These are phyloP conservation scores for Fusarium tuaranense DNA, from an alignment of 2,329 filamentous ascomycete genomes.

Conservation along the genomic window DNA sequence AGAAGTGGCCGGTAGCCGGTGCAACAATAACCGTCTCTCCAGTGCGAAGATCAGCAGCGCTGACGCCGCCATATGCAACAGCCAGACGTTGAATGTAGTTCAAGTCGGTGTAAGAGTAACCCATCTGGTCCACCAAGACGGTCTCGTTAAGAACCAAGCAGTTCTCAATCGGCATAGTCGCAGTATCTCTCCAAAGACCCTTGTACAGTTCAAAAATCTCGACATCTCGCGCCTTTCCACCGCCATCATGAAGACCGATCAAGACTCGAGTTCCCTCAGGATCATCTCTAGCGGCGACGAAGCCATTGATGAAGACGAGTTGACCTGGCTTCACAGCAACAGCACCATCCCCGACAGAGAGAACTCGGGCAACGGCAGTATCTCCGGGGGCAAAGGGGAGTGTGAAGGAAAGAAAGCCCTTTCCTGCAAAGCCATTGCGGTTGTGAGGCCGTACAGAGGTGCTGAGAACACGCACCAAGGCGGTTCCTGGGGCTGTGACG, in stretches of 20 bases:
- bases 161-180: conserved; percentile 13
- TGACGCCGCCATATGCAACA: conserved; percentile 29
- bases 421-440: conserved; percentile 21
- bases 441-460: conserved; percentile 28
- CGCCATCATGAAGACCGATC: conserved; percentile 20
- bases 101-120: conserved; percentile 28
- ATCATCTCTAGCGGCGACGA: conserved; percentile 22
- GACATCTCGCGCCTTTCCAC: background rate
- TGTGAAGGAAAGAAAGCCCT: conserved; percentile 8
- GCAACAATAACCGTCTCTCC: conserved; percentile 32
- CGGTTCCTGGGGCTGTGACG: background rate
- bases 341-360: conserved; percentile 23
- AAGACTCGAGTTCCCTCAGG: conserved; percentile 15
- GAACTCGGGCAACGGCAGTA: conserved; percentile 5
- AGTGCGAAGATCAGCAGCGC: background rate
- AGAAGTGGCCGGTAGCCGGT: conserved; percentile 34
- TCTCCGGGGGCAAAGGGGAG: conserved; percentile 17
- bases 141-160: conserved; percentile 17
- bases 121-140: conserved; percentile 12
- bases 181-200: conserved; percentile 29
- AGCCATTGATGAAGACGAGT: conserved; percentile 30
- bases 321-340: conserved; percentile 18
- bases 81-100: conserved; percentile 31
- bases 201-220: conserved; percentile 30
- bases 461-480: conserved; percentile 25